Conservation (phyloP, 1,284 basidiomycete species). For the Polyporus tsugae region DNA sequence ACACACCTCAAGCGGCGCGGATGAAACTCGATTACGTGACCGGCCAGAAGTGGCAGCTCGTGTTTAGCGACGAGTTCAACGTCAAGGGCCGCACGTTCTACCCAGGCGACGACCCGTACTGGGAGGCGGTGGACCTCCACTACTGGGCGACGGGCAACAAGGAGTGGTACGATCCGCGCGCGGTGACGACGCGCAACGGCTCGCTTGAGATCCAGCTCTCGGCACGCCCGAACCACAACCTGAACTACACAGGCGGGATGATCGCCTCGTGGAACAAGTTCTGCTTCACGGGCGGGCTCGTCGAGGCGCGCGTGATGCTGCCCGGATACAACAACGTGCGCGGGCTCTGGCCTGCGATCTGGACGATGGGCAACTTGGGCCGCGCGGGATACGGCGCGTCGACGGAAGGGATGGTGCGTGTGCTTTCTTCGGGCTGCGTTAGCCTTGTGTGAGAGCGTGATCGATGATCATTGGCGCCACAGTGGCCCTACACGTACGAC, state of each 20-base stretch:
- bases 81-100: constrained; percentile 5
- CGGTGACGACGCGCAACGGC: constrained; percentile 53
- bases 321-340: constrained; percentile 72
- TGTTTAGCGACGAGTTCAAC: constrained; percentile 58
- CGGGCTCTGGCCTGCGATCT: constrained; percentile 63
- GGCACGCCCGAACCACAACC: constrained; percentile 69
- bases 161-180: constrained; percentile 11
- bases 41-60: constrained; percentile 61
- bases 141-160: constrained; percentile 11
- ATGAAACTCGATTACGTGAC: constrained; percentile 66
- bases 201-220: constrained; percentile 82
- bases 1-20: constrained; percentile 72
- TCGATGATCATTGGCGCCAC: not conserved
- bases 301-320: constrained; percentile 74
- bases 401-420: constrained; percentile 55
- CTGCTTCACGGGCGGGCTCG: constrained; percentile 89
- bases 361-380: constrained; percentile 54
- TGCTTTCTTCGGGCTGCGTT: not conserved
- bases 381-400: constrained; percentile 59
- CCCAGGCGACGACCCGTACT: constrained; percentile 14
- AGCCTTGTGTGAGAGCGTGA: not conserved
- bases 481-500: constrained; percentile 65
- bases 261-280: constrained; percentile 89
- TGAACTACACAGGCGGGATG: constrained; percentile 80
- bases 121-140: constrained; percentile 14